Evolutionary conservation across 1,139 yeast genomes (phyloP).

Genomic region (Sporopachydermia cereana): DNA sequence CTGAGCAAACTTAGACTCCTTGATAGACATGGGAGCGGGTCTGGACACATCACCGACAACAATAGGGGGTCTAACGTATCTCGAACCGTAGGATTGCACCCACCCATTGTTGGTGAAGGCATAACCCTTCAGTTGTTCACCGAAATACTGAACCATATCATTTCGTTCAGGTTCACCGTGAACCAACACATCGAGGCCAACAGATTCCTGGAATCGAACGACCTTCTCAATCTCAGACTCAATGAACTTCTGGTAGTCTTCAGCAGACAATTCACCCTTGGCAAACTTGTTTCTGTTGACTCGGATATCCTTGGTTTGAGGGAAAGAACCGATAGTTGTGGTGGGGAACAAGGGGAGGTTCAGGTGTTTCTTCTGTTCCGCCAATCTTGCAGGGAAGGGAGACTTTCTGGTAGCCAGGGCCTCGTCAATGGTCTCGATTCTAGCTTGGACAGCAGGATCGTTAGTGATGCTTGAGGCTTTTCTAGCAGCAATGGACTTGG

Average conservation of each 20-base stretch:
- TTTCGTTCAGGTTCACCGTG: conserved; percentile 99
- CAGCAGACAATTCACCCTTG: conserved; percentile 92
- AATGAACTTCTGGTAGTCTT: conserved; percentile 91
- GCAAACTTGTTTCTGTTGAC: conserved; percentile 94
- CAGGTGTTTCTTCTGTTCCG: conserved; percentile 75
- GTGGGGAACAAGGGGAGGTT: conserved; percentile 98
- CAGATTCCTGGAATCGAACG: conserved; percentile 97
- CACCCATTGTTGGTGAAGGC: conserved; percentile 98
- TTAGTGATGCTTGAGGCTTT: conserved; percentile 78
- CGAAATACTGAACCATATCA: conserved; percentile 99
- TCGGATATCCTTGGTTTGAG: conserved; percentile 99
- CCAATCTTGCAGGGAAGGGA: conserved; percentile 79
- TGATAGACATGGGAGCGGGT: conserved; percentile 97
- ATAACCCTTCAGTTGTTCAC: conserved; percentile 96
- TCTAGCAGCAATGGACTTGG: conserved; percentile 79
- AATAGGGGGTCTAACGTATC: conserved; percentile 99
- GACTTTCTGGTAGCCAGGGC: conserved; percentile 62
- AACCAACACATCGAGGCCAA: conserved; percentile 93
- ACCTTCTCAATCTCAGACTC: conserved; percentile 92
- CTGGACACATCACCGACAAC: conserved; percentile 98
- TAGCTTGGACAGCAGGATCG: conserved; percentile 81
- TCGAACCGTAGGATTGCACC: conserved; percentile 99
- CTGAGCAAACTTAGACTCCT: conserved; percentile 98
- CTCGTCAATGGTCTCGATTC: conserved; percentile 70
- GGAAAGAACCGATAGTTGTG: conserved; percentile 99